Percentiles rank a stretch among this genome's conserved stretches.
Evolutionary conservation across 2,329 filamentous ascomycete genomes (phyloP).

Genomic region (Amauroascus verrucosus): DNA sequence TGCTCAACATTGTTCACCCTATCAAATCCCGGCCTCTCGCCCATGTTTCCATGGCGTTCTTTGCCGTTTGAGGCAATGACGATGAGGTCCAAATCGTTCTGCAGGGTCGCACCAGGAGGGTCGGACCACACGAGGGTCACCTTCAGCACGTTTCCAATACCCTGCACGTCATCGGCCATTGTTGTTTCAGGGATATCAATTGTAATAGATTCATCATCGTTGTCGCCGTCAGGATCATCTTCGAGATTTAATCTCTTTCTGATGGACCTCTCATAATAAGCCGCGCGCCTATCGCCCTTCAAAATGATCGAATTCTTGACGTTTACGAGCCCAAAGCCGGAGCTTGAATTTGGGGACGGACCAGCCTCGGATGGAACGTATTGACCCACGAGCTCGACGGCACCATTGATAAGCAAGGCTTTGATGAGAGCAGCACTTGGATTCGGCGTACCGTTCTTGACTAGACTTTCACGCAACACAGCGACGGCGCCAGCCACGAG

Average conservation of each 20-base stretch:
- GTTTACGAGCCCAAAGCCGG: slow-evolving; percentile 20
- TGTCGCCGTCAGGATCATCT: neutral
- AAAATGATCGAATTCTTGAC: slow-evolving; percentile 15
- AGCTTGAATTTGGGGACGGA: slow-evolving; percentile 17
- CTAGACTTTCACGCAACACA: slow-evolving; percentile 17
- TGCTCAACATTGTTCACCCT: slow-evolving; percentile 20
- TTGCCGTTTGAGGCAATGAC: slow-evolving; percentile 14
- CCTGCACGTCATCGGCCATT: neutral
- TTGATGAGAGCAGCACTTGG: slow-evolving; percentile 22
- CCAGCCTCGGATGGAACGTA: slow-evolving; percentile 17
- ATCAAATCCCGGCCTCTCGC: slow-evolving; percentile 14
- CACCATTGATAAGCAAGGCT: slow-evolving; percentile 22
- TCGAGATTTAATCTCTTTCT: slow-evolving; percentile 8
- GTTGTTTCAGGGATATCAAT: slow-evolving; percentile 10
- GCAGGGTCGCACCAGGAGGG: slow-evolving; percentile 14
- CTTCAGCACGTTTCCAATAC: slow-evolving; percentile 10
- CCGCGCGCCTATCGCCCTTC: slow-evolving; percentile 10
- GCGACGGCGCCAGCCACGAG: slow-evolving; percentile 21
- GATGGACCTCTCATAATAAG: slow-evolving; percentile 8
- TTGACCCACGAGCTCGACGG: slow-evolving; percentile 17
- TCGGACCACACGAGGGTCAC: slow-evolving; percentile 20
- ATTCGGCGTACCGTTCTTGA: slow-evolving; percentile 12
- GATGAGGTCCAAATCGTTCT: slow-evolving; percentile 19
- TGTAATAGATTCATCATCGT: slow-evolving; percentile 4
- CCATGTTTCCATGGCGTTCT: slow-evolving; percentile 19